Conservation (phyloP, 257 asterid species). For the Cinchona pubescens region DNA sequence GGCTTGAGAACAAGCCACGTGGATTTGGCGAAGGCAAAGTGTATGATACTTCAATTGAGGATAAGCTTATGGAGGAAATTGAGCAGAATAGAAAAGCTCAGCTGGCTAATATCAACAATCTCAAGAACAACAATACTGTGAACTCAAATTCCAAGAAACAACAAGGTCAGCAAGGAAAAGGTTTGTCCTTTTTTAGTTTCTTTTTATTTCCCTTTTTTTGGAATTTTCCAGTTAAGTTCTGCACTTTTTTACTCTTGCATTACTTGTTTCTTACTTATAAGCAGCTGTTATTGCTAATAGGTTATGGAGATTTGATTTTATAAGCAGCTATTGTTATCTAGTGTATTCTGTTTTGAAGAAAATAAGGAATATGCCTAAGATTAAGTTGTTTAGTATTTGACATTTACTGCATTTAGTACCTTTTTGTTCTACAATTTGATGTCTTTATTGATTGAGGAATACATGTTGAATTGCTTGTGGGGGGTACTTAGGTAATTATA, state of each 20-base stretch:
- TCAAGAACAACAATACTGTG: slow-evolving; percentile 52
- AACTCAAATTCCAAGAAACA: slow-evolving; percentile 36
- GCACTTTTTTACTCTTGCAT: not conserved
- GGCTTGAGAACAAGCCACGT: slow-evolving; percentile 65
- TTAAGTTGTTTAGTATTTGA: too few species aligned
- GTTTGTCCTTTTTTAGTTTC: slow-evolving; percentile 29
- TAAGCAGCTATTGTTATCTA: too few species aligned
- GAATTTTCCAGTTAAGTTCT: not conserved
- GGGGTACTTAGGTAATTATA: not conserved
- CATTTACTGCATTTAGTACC: not conserved
- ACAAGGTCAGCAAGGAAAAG: slow-evolving; percentile 41
- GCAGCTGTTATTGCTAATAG: not conserved
- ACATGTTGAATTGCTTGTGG: not conserved
- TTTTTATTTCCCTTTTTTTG: too few species aligned
- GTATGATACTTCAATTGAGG: slow-evolving; percentile 87
- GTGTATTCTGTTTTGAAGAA: too few species aligned
- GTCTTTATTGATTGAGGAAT: not conserved
- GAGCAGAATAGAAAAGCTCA: slow-evolving; percentile 83
- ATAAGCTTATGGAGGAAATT: slow-evolving; percentile 76
- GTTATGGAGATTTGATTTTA: too few species aligned
- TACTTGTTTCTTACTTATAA: not conserved
- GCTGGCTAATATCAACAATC: slow-evolving; percentile 67
- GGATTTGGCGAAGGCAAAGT: slow-evolving; percentile 92
- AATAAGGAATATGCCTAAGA: too few species aligned
- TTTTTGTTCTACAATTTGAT: not conserved